These are phyloP conservation scores for Gossypium davidsonii DNA, from an alignment of 441 rosid species.

Conservation along the genomic window DNA sequence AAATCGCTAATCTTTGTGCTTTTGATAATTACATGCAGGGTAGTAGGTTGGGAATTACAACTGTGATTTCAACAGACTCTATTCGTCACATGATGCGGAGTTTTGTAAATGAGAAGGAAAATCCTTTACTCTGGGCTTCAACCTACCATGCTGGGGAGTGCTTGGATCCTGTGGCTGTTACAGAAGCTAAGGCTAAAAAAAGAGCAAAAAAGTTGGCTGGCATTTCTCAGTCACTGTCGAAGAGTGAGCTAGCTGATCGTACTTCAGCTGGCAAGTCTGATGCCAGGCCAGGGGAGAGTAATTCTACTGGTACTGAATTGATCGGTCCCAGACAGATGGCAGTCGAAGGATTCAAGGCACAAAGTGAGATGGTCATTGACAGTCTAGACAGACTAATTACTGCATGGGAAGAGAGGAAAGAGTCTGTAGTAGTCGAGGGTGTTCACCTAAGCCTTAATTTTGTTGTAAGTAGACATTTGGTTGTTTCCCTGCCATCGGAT, in stretches of 20 bases:
- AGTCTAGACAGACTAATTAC: conserved; percentile 91
- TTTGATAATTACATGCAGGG: conserved; percentile 47
- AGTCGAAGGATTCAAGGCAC: conserved; percentile 92
- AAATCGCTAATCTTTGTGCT: background rate
- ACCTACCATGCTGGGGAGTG: conserved; percentile 92
- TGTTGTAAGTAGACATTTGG: conserved; percentile 49
- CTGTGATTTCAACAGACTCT: conserved; percentile 86
- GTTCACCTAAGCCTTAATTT: conserved; percentile 96
- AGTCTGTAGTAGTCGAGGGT: conserved; percentile 93
- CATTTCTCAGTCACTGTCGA: conserved; percentile 28
- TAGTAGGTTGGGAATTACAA: conserved; percentile 86
- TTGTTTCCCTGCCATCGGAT: background rate
- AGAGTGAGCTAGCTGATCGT: conserved; percentile 36
- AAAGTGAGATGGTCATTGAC: conserved; percentile 97
- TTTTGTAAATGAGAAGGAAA: conserved; percentile 76
- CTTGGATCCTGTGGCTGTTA: conserved; percentile 79
- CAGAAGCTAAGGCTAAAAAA: conserved; percentile 78
- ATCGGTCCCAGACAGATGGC: conserved; percentile 89
- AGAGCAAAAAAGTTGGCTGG: conserved; percentile 61
- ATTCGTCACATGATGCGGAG: conserved; percentile 98
- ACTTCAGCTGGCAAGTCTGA: conserved; percentile 39
- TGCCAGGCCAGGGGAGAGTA: conserved; percentile 26
- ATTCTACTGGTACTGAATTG: conserved; percentile 35
- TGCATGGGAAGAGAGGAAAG: conserved; percentile 94
- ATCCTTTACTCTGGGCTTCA: conserved; percentile 91